Conservation (phyloP, 2,329 filamentous ascomycete genomes). For the Talaromyces atroroseus region DNA sequence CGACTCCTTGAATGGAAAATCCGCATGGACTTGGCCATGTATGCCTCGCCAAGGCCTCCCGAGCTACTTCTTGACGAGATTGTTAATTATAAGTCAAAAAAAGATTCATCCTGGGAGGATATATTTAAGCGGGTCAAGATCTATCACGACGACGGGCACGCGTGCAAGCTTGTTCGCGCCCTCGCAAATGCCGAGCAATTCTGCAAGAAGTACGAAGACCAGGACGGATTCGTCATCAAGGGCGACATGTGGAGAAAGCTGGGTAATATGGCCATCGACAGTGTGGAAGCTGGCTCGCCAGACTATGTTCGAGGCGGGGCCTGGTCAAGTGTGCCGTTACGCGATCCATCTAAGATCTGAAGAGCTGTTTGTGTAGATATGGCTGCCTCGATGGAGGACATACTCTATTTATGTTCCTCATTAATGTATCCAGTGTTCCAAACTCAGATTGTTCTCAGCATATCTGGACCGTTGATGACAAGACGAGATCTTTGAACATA, state of each 20-base stretch:
- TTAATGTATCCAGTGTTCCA: no score
- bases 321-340: constrained; percentile 4
- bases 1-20: constrained; percentile 79
- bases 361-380: neutral
- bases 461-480: no score
- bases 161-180: constrained; percentile 67
- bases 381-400: neutral
- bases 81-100: constrained; percentile 52
- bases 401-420: no score
- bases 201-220: constrained; percentile 30
- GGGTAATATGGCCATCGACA: constrained; percentile 32
- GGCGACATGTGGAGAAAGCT: constrained; percentile 42
- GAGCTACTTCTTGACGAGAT: constrained; percentile 57
- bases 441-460: no score
- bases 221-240: constrained; percentile 28
- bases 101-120: constrained; percentile 36
- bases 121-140: constrained; percentile 43
- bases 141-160: constrained; percentile 72
- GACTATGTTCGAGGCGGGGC: constrained; percentile 1
- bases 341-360: neutral
- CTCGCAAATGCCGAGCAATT: constrained; percentile 60
- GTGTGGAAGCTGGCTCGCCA: constrained; percentile 1
- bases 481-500: no score
- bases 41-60: constrained; percentile 62
- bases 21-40: constrained; percentile 66